These are phyloP conservation scores for Xylaria telfairii DNA, from an alignment of 495 filamentous ascomycete species.

Conservation along the genomic window DNA sequence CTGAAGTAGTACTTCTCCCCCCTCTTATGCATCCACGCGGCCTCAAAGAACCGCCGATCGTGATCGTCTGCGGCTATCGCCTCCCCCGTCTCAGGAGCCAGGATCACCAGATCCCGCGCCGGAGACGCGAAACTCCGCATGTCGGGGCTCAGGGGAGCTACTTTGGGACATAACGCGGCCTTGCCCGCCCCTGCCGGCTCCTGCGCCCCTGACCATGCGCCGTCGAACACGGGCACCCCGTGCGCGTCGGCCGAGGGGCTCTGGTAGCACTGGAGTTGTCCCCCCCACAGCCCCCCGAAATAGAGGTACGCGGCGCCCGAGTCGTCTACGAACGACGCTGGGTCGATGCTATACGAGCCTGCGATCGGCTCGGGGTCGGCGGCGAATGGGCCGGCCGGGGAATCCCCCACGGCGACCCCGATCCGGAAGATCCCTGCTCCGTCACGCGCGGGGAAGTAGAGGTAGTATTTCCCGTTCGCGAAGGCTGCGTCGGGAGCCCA, in stretches of 20 bases:
- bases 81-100: conserved; percentile 63
- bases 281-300: conserved; percentile 75
- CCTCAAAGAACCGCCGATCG: conserved; percentile 78
- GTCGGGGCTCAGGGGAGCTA: conserved; percentile 65
- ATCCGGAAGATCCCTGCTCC: conserved; percentile 68
- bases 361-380: conserved; percentile 63
- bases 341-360: conserved; percentile 69
- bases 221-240: conserved; percentile 55
- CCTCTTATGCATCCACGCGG: conserved; percentile 75
- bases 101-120: conserved; percentile 60
- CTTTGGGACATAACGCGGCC: conserved; percentile 61
- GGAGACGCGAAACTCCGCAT: conserved; percentile 63
- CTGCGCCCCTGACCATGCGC: conserved; percentile 52
- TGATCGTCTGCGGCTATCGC: conserved; percentile 68
- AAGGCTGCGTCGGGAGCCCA: conserved; percentile 70
- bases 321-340: conserved; percentile 69
- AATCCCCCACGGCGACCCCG: conserved; percentile 60
- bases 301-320: conserved; percentile 63
- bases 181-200: conserved; percentile 60
- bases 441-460: conserved; percentile 69
- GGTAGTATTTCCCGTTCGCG: conserved; percentile 66
- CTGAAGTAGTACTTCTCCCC: conserved; percentile 73
- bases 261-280: conserved; percentile 67
- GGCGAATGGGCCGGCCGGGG: conserved; percentile 63
- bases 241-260: conserved; percentile 57